A percentile compares a stretch with the other conserved stretches of the same genome.
phyloP scores from a whole-genome alignment of 495 filamentous ascomycete species.

The Lasiosphaeria miniovina region DNA sequence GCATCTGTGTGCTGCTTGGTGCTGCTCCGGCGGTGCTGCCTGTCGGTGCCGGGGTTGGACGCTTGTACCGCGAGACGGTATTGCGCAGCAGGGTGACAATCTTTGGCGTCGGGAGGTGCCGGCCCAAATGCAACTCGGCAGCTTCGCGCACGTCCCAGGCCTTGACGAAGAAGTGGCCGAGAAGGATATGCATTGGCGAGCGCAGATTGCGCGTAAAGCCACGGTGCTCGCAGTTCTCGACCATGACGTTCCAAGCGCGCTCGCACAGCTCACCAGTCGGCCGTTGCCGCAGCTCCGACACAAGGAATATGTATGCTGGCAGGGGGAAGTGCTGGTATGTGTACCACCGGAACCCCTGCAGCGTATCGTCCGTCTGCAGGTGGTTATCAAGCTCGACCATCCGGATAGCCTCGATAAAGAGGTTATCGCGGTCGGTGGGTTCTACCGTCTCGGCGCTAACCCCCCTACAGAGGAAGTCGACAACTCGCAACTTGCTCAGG shows the following conservation, averaged over 20 bases:
- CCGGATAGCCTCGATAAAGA: constrained; percentile 47
- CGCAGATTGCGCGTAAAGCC: constrained; percentile 39
- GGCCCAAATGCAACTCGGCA: constrained; percentile 41
- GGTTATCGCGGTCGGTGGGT: constrained; percentile 38
- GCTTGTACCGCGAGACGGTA: constrained; percentile 21
- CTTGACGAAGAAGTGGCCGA: constrained; percentile 48
- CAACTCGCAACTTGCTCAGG: constrained; percentile 47
- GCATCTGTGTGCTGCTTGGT: neutral
- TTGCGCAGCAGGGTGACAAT: constrained; percentile 42
- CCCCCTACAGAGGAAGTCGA: constrained; percentile 32
- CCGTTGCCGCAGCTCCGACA: constrained; percentile 46
- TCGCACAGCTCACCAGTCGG: constrained; percentile 49
- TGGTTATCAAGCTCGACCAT: constrained; percentile 54
- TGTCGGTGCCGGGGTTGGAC: constrained; percentile 11
- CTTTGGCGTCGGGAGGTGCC: constrained; percentile 36
- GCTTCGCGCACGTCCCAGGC: constrained; percentile 52
- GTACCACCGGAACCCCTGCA: constrained; percentile 53
- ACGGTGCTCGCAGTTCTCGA: constrained; percentile 47
- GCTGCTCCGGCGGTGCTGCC: constrained; percentile 1
- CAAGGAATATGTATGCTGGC: constrained; percentile 51
- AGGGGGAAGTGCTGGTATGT: constrained; percentile 51
- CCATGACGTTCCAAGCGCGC: constrained; percentile 51
- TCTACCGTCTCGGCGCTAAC: constrained; percentile 28
- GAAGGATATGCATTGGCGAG: constrained; percentile 51
- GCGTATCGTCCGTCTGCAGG: constrained; percentile 41